Evolutionary conservation across 1,284 basidiomycete species (phyloP), one percentile per base, ranked within the genome.

Genomic region (Mrakiaceae sp.): DNA sequence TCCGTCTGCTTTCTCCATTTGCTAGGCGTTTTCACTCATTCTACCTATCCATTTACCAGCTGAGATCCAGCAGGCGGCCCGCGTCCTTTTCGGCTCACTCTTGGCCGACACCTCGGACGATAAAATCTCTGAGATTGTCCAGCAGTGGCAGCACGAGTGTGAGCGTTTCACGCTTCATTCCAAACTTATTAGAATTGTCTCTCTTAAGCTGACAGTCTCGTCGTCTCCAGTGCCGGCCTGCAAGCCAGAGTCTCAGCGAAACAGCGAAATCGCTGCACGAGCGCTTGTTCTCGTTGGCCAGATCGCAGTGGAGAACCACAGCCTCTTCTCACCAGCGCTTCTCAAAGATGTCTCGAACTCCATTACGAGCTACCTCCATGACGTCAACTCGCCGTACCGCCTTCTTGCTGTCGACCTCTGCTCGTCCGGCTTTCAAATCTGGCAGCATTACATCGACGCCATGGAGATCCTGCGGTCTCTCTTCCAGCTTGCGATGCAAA

Each of bases 361-460:
- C 0, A 83, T 98, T 62, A 79, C 82, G 0, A 70, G 85, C 3
- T 92, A 87, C 70, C 79, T 97, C 11, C 82, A 90, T 63, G 84
- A 90, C 68, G 84, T 87, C 55, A 75, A 80, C 9, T 84, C 83
- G 4, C 70, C 74, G 1, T 81, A 88, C 73, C 81, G 87, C 27
- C 79, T 82, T 0, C 79, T 96, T 2, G 92, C 90, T 0, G 86
- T 97, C 68, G 93, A 98, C 71, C 80, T 98, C 9, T 93, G 88
- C 71, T 86, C 87, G 3, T 84, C 86, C 57, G 93, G 93, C 0
- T 98, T 97, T 74, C 82, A 87, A 53, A 86, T 92, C 54, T 98
- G 93, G 90, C 93, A 95, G 73, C 86, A 93, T 69, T 94, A 94
- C 71, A 82, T 94, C 64, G 94, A 98, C 70, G 86, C 92, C 0